Percentiles rank a stretch among this genome's conserved stretches.
Conservation (phyloP, 2,329 filamentous ascomycete genomes). For the Pseudovirgaria hyperparasitica region DNA sequence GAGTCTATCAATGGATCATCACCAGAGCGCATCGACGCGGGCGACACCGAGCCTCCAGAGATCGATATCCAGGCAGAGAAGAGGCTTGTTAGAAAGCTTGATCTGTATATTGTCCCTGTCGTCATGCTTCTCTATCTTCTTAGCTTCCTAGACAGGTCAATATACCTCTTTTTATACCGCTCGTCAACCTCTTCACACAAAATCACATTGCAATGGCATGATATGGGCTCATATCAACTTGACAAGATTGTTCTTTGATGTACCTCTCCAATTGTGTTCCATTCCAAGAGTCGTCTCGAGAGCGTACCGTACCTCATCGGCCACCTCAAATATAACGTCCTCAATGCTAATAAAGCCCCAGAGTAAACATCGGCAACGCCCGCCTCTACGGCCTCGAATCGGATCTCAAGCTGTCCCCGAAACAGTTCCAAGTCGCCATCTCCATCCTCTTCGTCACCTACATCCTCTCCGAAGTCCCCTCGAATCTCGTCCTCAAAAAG, state of each 20-base stretch:
- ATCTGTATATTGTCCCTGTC: slow-evolving; percentile 50
- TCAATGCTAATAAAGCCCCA: slow-evolving; percentile 3
- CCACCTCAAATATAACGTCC: not conserved
- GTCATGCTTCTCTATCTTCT: slow-evolving; percentile 61
- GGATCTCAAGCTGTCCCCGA: slow-evolving; percentile 47
- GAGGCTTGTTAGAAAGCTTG: slow-evolving; percentile 51
- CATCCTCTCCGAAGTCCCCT: slow-evolving; percentile 32
- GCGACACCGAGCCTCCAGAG: no score
- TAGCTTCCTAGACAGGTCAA: slow-evolving; percentile 59
- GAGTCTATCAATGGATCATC: no score
- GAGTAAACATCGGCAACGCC: slow-evolving; percentile 62
- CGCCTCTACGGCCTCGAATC: slow-evolving; percentile 48
- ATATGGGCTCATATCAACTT: no score
- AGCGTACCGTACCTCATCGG: not conserved
- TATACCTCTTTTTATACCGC: slow-evolving; percentile 6
- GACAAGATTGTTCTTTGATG: not conserved
- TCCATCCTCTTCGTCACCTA: slow-evolving; percentile 34
- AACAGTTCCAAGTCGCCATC: slow-evolving; percentile 51
- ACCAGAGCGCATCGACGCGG: not conserved
- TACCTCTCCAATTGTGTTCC: not conserved
- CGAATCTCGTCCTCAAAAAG: slow-evolving; percentile 34
- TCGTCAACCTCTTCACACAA: no score
- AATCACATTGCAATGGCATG: slow-evolving; percentile 4
- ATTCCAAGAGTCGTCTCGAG: not conserved
- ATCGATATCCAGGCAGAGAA: slow-evolving; percentile 33